A percentile compares a stretch with the other conserved stretches of the same genome.
These are phyloP conservation scores for Boletus sensibilis DNA, from an alignment of 768 basidiomycete genomes.

Conservation along the genomic window DNA sequence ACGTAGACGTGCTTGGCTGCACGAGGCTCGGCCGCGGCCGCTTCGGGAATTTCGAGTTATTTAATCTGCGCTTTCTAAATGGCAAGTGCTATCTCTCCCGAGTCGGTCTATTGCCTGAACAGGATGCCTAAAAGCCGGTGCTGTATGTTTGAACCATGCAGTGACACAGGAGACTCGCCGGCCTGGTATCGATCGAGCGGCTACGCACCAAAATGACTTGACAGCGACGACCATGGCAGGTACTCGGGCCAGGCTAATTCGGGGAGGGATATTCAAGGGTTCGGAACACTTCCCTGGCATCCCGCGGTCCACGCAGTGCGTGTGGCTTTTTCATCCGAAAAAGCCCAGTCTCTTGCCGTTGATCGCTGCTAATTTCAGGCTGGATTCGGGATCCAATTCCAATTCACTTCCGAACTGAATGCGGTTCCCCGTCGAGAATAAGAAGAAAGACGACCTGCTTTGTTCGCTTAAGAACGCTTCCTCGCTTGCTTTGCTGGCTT, in stretches of 20 bases:
- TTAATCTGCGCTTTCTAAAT: neutral
- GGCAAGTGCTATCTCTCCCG: neutral
- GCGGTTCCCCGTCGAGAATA: constrained; percentile 13
- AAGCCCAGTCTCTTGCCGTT: neutral
- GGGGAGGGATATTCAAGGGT: neutral
- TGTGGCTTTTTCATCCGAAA: neutral
- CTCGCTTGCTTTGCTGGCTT: neutral
- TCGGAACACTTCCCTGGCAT: neutral
- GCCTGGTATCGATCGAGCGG: no score
- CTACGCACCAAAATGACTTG: no score
- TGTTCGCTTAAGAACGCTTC: neutral
- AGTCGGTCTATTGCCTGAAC: neutral
- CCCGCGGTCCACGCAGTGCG: neutral
- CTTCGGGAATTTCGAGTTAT: neutral
- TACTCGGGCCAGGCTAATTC: no score
- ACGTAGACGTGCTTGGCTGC: no score
- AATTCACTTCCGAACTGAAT: constrained; percentile 12
- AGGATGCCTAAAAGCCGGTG: neutral
- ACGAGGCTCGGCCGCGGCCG: no score
- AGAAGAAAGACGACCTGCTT: neutral
- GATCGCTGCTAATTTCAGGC: constrained; percentile 1
- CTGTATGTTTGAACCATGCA: neutral
- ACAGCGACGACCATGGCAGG: no score
- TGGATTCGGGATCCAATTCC: constrained; percentile 13
- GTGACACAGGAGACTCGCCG: no score